Evolutionary conservation across 169 alveolate species (phyloP).

Genomic region (Plasmodium knowlesi): DNA sequence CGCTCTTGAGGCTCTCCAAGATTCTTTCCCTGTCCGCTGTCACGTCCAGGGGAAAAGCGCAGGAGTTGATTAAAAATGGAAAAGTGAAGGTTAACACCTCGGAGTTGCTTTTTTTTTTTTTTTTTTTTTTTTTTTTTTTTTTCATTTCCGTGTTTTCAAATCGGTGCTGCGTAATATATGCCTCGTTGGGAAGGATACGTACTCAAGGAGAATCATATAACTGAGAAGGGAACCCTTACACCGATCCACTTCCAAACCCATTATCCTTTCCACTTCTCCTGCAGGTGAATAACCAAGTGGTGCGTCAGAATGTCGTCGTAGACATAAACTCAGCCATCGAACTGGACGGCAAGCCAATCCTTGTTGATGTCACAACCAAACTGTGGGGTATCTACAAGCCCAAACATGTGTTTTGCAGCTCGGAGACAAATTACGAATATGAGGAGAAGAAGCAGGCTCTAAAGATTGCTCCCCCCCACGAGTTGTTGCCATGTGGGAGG

Average conservation of each 20-base stretch:
- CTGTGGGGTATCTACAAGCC: slow-evolving; percentile 74
- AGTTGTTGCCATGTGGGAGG: not conserved
- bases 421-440: slow-evolving; percentile 47
- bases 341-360: slow-evolving; percentile 5
- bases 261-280: not conserved
- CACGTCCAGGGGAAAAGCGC: slow-evolving; percentile 66
- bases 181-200: not conserved
- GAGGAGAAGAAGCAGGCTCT: slow-evolving; percentile 8
- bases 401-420: slow-evolving; percentile 53
- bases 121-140: not conserved
- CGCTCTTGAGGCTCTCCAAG: slow-evolving; percentile 43
- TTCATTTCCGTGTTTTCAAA: not conserved
- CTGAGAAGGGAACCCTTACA: not conserved
- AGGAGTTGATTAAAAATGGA: slow-evolving; percentile 57
- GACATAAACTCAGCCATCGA: slow-evolving; percentile 51
- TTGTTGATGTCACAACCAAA: slow-evolving; percentile 48
- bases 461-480: not conserved
- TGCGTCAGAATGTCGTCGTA: slow-evolving; percentile 6
- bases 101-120: not conserved
- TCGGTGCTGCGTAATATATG: not conserved
- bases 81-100: slow-evolving; percentile 31
- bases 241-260: not conserved
- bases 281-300: slow-evolving; percentile 54
- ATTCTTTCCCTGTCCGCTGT: slow-evolving; percentile 56
- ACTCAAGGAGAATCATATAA: not conserved